A percentile compares a stretch with the other conserved stretches of the same genome.
Evolutionary conservation across 176 grass and related monocot species (phyloP).

Genomic region (Triticum monococcum): DNA sequence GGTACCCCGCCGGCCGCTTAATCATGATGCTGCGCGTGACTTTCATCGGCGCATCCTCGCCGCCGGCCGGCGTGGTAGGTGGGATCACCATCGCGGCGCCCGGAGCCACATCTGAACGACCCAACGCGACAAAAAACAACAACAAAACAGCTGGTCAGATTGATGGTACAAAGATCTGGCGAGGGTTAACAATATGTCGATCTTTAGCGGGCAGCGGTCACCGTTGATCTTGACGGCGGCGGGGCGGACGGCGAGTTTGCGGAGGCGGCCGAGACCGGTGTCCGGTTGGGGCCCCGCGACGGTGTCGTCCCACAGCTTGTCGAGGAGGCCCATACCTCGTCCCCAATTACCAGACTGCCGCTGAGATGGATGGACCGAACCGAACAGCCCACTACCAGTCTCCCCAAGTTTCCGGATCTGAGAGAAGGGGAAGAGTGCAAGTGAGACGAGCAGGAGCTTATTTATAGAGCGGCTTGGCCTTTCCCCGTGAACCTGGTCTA

Average conservation of each 20-base stretch:
- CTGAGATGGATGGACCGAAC: neutral
- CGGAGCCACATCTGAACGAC: conserved; percentile 45
- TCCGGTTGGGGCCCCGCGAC: conserved; percentile 87
- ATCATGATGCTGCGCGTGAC: conserved; percentile 99
- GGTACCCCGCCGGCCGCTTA: conserved; percentile 77
- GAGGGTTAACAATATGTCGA: neutral
- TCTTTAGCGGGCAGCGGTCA: conserved; percentile 11
- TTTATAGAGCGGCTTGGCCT: conserved; percentile 39
- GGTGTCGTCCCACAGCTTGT: conserved; percentile 96
- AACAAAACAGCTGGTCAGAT: conserved; percentile 24
- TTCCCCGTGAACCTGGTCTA: conserved; percentile 4
- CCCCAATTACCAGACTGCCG: conserved; percentile 16
- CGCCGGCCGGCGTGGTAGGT: conserved; percentile 31
- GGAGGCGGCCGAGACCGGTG: conserved; percentile 82
- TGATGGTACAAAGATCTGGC: neutral
- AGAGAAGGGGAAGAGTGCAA: neutral
- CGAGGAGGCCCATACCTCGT: conserved; percentile 70
- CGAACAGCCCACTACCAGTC: neutral
- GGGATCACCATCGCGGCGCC: conserved; percentile 34
- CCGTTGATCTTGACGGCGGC: conserved; percentile 59
- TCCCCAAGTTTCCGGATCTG: conserved; percentile 24
- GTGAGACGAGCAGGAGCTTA: neutral
- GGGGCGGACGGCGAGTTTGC: conserved; percentile 59
- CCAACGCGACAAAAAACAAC: neutral
- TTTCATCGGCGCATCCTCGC: conserved; percentile 52